phyloP scores from a whole-genome alignment of 805 yeast genomes.

The Candida quercuum region DNA sequence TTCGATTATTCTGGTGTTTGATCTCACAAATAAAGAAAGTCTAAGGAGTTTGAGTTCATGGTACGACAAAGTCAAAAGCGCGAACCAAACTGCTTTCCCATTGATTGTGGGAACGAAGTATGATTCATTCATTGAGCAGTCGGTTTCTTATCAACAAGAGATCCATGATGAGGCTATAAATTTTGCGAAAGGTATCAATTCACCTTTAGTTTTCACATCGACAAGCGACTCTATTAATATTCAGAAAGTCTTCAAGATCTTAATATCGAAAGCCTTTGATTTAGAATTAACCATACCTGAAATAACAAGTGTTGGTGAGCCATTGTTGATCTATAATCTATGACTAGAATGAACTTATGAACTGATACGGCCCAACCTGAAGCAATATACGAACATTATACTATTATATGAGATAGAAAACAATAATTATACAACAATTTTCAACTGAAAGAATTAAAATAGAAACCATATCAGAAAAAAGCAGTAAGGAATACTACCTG shows the following conservation, averaged over 20 bases:
- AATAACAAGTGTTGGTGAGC: slow-evolving; percentile 84
- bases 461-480: too few relatives aligned
- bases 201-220: slow-evolving; percentile 80
- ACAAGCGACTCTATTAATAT: slow-evolving; percentile 89
- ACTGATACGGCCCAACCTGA: too few relatives aligned
- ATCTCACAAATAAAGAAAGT: slow-evolving; percentile 80
- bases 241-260: slow-evolving; percentile 88
- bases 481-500: too few relatives aligned
- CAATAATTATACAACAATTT: neutral
- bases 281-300: slow-evolving; percentile 72
- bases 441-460: neutral
- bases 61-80: slow-evolving; percentile 88
- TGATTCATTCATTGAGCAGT: slow-evolving; percentile 76
- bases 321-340: slow-evolving; percentile 61
- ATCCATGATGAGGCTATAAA: slow-evolving; percentile 77
- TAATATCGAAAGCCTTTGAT: slow-evolving; percentile 87
- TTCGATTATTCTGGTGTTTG: slow-evolving; percentile 86
- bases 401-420: neutral
- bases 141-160: slow-evolving; percentile 76
- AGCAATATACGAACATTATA: too few relatives aligned
- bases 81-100: slow-evolving; percentile 87
- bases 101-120: slow-evolving; percentile 90
- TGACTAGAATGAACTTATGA: neutral
- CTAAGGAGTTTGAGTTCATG: slow-evolving; percentile 87
- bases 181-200: slow-evolving; percentile 86